A percentile compares a stretch with the other conserved stretches of the same genome.
Evolutionary conservation across 2,329 filamentous ascomycete genomes (phyloP).

Genomic region (Pestalotiopsis sp.): DNA sequence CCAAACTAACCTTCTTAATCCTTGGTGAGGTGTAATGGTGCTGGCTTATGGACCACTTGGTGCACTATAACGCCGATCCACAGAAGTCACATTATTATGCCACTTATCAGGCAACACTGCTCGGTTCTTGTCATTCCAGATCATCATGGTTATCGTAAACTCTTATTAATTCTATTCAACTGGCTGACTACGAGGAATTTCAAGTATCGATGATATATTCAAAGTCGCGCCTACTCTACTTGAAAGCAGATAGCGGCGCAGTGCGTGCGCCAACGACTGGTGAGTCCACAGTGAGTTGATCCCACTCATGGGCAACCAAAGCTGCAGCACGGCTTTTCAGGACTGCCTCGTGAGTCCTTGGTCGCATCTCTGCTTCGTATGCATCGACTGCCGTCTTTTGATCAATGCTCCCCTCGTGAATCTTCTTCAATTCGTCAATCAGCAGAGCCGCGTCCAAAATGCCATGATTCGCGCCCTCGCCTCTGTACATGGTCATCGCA

Average conservation of each 20-base stretch:
- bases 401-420: neutral
- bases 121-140: too few relatives aligned
- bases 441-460: conserved; percentile 40
- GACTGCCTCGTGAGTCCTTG: conserved; percentile 5
- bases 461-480: conserved; percentile 42
- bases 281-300: neutral
- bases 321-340: conserved; percentile 28
- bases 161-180: too few relatives aligned
- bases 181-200: neutral
- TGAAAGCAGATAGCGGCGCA: neutral
- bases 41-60: too few relatives aligned
- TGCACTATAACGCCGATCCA: too few relatives aligned
- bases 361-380: conserved; percentile 7
- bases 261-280: neutral
- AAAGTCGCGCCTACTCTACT: neutral
- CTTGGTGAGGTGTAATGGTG: too few relatives aligned
- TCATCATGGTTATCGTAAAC: too few relatives aligned
- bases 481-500: conserved; percentile 60
- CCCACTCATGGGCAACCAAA: neutral
- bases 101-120: too few relatives aligned
- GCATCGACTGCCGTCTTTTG: neutral
- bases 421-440: conserved; percentile 16
- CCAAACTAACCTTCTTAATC: too few relatives aligned
- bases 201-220: neutral
- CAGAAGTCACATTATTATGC: too few relatives aligned